Evolutionary conservation across 306 rosid species (phyloP).

Genomic region (Vigna unguiculata): DNA sequence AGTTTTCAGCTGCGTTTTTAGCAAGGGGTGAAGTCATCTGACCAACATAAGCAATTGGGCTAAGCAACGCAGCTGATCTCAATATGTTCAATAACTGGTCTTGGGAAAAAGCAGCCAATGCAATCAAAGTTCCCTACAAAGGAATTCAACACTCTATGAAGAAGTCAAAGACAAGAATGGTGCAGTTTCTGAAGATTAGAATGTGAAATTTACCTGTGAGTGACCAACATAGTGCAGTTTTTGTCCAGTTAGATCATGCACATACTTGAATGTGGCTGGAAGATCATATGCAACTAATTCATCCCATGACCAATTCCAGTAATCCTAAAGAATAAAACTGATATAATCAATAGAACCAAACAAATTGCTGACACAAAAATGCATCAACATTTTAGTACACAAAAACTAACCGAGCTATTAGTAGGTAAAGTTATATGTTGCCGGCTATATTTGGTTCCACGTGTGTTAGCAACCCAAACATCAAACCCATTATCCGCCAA

Average conservation of each 20-base stretch:
- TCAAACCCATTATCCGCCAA: conserved; percentile 79
- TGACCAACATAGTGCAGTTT: conserved; percentile 90
- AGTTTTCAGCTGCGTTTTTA: conserved; percentile 73
- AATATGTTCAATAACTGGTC: conserved; percentile 59
- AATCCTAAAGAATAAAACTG: conserved; percentile 46
- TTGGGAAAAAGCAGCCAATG: conserved; percentile 78
- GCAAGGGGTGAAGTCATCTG: conserved; percentile 81
- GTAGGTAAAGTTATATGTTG: conserved; percentile 53
- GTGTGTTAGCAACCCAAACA: conserved; percentile 81
- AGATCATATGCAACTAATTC: conserved; percentile 90
- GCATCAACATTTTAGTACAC: background rate
- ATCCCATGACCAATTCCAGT: conserved; percentile 99
- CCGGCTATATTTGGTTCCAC: conserved; percentile 81
- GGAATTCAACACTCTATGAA: conserved; percentile 33
- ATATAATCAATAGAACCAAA: conserved; percentile 36
- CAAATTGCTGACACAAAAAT: conserved; percentile 34
- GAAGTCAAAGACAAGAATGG: conserved; percentile 1
- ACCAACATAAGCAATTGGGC: conserved; percentile 87
- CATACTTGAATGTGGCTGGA: conserved; percentile 81
- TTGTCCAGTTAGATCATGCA: conserved; percentile 75
- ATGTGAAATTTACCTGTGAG: conserved; percentile 67
- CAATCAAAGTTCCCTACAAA: conserved; percentile 85
- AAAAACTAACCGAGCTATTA: conserved; percentile 56
- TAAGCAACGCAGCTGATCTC: conserved; percentile 85
- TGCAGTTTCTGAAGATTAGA: background rate